phyloP scores from a whole-genome alignment of 1,139 yeast species.

The Kluyveromyces sp. region DNA sequence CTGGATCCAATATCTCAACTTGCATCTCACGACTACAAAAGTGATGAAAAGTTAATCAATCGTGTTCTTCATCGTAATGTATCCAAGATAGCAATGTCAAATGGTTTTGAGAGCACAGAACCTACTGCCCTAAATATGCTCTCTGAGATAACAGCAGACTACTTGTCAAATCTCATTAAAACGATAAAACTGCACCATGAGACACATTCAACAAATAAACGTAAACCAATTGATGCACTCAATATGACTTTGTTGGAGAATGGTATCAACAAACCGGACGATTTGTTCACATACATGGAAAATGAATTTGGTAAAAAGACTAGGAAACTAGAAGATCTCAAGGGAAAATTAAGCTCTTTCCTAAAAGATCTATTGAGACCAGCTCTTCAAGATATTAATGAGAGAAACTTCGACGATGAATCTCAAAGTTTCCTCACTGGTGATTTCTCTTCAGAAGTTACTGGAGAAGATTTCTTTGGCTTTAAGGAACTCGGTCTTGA shows the following conservation, averaged over 20 bases:
- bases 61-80: slow-evolving; percentile 62
- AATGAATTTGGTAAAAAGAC: slow-evolving; percentile 69
- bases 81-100: slow-evolving; percentile 80
- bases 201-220: slow-evolving; percentile 43
- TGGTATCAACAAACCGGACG: slow-evolving; percentile 77
- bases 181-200: slow-evolving; percentile 68
- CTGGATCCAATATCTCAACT: slow-evolving; percentile 73
- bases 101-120: slow-evolving; percentile 85
- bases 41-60: slow-evolving; percentile 51
- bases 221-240: slow-evolving; percentile 42
- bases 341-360: slow-evolving; percentile 60
- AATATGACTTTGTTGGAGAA: slow-evolving; percentile 66
- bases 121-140: slow-evolving; percentile 70
- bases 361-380: slow-evolving; percentile 80
- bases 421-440: slow-evolving; percentile 93
- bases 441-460: slow-evolving; percentile 78
- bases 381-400: slow-evolving; percentile 65
- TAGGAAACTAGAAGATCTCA: slow-evolving; percentile 60
- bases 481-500: slow-evolving; percentile 90
- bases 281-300: slow-evolving; percentile 62
- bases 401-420: slow-evolving; percentile 75
- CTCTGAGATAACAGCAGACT: slow-evolving; percentile 78
- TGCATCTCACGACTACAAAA: slow-evolving; percentile 48
- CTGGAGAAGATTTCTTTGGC: slow-evolving; percentile 94
- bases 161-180: slow-evolving; percentile 64